Evolutionary conservation across 192 early-diverging fungal genomes (phyloP).

Genomic region (Entomortierella chlamydospora): DNA sequence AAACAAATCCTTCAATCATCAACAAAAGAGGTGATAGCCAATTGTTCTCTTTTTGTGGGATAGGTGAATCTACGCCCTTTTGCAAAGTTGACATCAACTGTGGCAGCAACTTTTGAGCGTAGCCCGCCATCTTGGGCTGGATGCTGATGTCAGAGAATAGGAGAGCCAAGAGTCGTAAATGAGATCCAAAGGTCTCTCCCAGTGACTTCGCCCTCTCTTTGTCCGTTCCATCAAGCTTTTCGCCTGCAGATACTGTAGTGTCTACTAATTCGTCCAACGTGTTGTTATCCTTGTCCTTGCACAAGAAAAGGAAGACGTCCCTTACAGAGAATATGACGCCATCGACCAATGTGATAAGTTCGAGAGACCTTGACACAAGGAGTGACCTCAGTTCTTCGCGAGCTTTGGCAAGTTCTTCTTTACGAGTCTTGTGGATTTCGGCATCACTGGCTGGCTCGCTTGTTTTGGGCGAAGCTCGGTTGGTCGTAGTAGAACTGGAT

Average conservation of each 20-base stretch:
- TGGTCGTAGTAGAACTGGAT: constrained; percentile 35
- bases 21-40: constrained; percentile 73
- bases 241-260: constrained; percentile 6
- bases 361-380: constrained; percentile 45
- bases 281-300: constrained; percentile 56
- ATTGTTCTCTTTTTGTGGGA: constrained; percentile 30
- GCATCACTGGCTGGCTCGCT: background rate
- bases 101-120: constrained; percentile 27
- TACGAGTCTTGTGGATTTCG: constrained; percentile 12
- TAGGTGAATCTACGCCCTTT: background rate
- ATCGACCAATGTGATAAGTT: constrained; percentile 63
- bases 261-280: constrained; percentile 41
- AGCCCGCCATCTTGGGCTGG: constrained; percentile 55
- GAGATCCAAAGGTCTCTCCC: constrained; percentile 52
- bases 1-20: constrained; percentile 74
- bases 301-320: constrained; percentile 68
- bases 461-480: constrained; percentile 38
- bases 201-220: background rate
- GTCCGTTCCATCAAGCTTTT: background rate
- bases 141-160: constrained; percentile 67
- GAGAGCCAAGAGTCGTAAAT: constrained; percentile 69
- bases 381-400: constrained; percentile 55
- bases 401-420: constrained; percentile 49
- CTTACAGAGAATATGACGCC: constrained; percentile 74
- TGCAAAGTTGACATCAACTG: constrained; percentile 33